A percentile compares a stretch with the other conserved stretches of the same genome.
These are phyloP conservation scores for Globisporangium okanoganense DNA, from an alignment of 352 stramenopile species.

Conservation along the genomic window DNA sequence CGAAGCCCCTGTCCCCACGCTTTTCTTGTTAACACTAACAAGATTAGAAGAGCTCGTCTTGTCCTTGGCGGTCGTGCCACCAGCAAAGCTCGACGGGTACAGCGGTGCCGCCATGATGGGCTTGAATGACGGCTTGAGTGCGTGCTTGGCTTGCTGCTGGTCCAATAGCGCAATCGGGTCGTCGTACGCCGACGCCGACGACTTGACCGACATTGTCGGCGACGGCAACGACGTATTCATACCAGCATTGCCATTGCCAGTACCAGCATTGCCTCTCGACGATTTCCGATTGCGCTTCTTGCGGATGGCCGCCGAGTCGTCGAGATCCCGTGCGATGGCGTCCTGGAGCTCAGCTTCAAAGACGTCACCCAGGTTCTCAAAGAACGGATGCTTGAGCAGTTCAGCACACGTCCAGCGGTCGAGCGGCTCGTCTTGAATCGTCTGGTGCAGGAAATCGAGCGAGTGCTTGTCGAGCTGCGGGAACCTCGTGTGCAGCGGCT, in stretches of 20 bases:
- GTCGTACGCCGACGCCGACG: conserved; percentile 14
- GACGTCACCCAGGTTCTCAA: conserved; percentile 42
- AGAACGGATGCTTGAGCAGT: conserved; percentile 71
- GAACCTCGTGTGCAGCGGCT: conserved; percentile 62
- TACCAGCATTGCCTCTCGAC: conserved; percentile 11
- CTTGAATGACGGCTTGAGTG: conserved; percentile 26
- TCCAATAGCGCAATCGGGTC: conserved; percentile 9
- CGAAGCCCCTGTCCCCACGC: not conserved
- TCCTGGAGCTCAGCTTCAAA: conserved; percentile 72
- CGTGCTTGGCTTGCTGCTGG: conserved; percentile 4
- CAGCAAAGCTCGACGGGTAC: conserved; percentile 2
- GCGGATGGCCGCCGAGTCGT: conserved; percentile 49
- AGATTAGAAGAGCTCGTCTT: conserved; percentile 6
- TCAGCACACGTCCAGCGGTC: conserved; percentile 79
- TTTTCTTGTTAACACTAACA: not conserved
- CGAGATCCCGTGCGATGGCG: conserved; percentile 61
- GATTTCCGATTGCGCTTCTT: conserved; percentile 63
- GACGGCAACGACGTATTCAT: conserved; percentile 3
- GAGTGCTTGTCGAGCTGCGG: conserved; percentile 57
- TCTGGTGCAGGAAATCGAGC: conserved; percentile 70
- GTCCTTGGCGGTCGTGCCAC: not conserved
- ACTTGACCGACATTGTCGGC: conserved; percentile 7
- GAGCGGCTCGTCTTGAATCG: conserved; percentile 71
- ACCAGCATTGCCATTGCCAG: not conserved
- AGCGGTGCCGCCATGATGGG: conserved; percentile 13